phyloP scores from a whole-genome alignment of 306 rosid species.

The Prunus padus region DNA sequence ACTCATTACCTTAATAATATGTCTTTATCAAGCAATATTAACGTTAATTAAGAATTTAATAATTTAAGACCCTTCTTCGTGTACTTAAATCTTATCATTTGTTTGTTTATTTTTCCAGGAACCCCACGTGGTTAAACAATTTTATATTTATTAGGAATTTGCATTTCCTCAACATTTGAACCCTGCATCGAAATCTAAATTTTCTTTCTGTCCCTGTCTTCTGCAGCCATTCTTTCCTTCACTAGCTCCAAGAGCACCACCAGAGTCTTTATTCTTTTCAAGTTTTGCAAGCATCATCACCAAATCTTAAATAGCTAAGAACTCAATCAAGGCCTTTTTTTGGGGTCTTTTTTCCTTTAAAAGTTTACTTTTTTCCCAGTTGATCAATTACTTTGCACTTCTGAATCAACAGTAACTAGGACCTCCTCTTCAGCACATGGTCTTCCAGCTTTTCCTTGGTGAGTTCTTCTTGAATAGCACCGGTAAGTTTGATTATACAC shows the following conservation, averaged over 20 bases:
- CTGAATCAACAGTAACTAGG: background rate
- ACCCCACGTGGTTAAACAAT: background rate
- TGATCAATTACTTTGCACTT: background rate
- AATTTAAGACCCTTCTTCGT: background rate
- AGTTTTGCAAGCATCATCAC: background rate
- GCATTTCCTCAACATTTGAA: background rate
- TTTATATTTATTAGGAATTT: background rate
- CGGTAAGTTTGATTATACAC: background rate
- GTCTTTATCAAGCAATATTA: background rate
- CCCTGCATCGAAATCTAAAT: background rate
- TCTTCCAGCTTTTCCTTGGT: background rate
- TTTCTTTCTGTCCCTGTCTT: background rate
- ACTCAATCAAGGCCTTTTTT: background rate
- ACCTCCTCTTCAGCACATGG: background rate
- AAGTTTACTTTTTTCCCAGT: background rate
- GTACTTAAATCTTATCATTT: background rate
- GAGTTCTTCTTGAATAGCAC: background rate
- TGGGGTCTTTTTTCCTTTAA: background rate
- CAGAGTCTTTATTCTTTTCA: background rate
- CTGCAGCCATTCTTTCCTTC: background rate
- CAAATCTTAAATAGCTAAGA: background rate
- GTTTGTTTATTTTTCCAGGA: background rate
- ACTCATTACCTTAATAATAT: background rate
- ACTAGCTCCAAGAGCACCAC: background rate
- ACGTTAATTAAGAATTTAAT: no score